phyloP scores from a whole-genome alignment of 2,329 filamentous ascomycete species.

The Colletotrichum camelliae region DNA sequence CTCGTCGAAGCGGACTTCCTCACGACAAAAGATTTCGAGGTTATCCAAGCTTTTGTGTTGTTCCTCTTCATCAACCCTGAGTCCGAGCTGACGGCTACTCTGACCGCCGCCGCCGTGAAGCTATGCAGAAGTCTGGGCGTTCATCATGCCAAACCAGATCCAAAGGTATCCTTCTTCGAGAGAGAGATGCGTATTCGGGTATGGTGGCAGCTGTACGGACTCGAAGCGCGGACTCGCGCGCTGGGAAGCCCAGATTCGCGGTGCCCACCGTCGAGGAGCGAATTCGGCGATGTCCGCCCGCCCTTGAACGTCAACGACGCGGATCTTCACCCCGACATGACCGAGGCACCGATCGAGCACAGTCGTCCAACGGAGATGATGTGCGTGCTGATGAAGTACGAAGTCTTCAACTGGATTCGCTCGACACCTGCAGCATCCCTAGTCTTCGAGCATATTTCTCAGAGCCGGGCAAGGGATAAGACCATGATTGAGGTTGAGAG shows the following conservation, averaged over 20 bases:
- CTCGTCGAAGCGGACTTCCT: constrained; percentile 30
- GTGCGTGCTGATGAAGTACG: constrained; percentile 35
- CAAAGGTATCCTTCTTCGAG: constrained; percentile 26
- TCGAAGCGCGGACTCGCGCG: constrained; percentile 24
- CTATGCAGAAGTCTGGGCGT: constrained; percentile 31
- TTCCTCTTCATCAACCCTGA: constrained; percentile 34
- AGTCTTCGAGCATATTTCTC: constrained; percentile 22
- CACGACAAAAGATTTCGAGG: constrained; percentile 30
- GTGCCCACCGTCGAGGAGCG: not conserved
- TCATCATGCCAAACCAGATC: constrained; percentile 17
- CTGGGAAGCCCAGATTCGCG: constrained; percentile 13
- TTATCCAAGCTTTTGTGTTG: constrained; percentile 33
- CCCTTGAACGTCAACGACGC: constrained; percentile 63
- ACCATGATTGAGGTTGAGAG: constrained; percentile 21
- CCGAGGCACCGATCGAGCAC: constrained; percentile 48
- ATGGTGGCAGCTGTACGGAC: constrained; percentile 31
- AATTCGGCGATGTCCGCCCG: constrained; percentile 45
- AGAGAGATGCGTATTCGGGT: constrained; percentile 31
- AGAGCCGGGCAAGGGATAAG: not conserved
- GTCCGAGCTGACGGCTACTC: constrained; percentile 28
- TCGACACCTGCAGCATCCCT: constrained; percentile 25
- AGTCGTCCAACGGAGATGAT: constrained; percentile 62
- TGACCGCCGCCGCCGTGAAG: constrained; percentile 27
- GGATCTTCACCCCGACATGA: constrained; percentile 57
- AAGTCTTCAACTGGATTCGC: constrained; percentile 30